Evolutionary conservation across 345 rosid genomes (phyloP), one percentile per base, ranked within the genome.

Genomic region (Eucalyptus globulus): DNA sequence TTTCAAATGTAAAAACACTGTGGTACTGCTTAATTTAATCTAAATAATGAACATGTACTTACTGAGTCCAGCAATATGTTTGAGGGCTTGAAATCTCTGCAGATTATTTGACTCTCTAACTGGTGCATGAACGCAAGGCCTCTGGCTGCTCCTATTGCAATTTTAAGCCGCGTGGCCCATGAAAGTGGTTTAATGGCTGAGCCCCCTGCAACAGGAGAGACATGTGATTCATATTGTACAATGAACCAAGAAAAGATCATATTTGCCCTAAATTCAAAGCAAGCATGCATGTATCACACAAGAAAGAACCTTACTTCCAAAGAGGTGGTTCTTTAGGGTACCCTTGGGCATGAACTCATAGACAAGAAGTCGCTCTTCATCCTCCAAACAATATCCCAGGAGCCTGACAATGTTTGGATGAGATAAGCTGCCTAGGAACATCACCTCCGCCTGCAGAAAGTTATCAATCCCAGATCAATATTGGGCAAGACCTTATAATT

Each of bases 261-360:
- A 49, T 60, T 29, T 53, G 4, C 51, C 80, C 37, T 69, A 34
- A 69, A 2, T 34, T 31, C 43, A 69, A 69, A 69, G 43, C 80
- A 34, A 5, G 44, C 24, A 3, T 69, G 43, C 34, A 65, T n/a
- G 10, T 69, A 3, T 69, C 80, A 69, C 80, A 26, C 31, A 54
- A n/a, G 81, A 65, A 86, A 40, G 44, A 58, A 62, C 24, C 89
- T 89, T 91, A 91, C 92, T 89, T 85, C 90, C 40, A 34, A 89
- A 90, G 27, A 91, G 87, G 56, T 87, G 90, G 45, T 91, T 86
- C 50, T 89, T 65, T 80, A 91, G 83, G 88, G 67, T 89, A 45
- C 92, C 92, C 54, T 86, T 91, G 13, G 87, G 54, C 89, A 91
- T 88, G 89, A 80, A 89, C 80, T 89, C 92, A 22, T 91, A 91